These are phyloP conservation scores for Coniferiporia weirii DNA, from an alignment of 1,284 basidiomycete genomes.

Conservation along the genomic window DNA sequence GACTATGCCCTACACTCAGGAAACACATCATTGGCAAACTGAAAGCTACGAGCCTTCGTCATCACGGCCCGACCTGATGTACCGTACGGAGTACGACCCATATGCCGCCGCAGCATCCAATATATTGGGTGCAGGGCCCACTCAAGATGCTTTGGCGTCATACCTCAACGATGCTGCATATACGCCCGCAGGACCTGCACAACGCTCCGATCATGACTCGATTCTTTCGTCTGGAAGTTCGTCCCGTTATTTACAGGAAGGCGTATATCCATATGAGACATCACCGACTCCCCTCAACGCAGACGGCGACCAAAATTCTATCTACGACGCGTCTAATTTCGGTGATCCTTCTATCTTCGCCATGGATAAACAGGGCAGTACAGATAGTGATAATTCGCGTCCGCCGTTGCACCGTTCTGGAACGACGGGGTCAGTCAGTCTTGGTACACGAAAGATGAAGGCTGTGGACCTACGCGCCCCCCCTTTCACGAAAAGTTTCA, in stretches of 20 bases:
- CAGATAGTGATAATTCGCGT: slow-evolving; percentile 30
- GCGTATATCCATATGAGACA: not conserved
- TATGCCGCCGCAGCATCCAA: slow-evolving; percentile 72
- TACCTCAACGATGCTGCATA: not conserved
- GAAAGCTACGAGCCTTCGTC: not conserved
- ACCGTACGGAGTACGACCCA: slow-evolving; percentile 36
- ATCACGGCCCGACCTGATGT: not conserved
- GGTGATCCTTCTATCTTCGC: slow-evolving; percentile 13
- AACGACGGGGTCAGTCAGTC: slow-evolving; percentile 52
- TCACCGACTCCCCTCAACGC: not conserved
- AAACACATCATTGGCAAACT: not conserved
- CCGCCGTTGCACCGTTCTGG: slow-evolving; percentile 50
- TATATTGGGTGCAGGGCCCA: slow-evolving; percentile 57
- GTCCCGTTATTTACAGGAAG: not conserved
- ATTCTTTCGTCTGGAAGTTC: not conserved
- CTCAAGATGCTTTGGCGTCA: slow-evolving; percentile 18
- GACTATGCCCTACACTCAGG: not conserved
- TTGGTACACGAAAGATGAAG: slow-evolving; percentile 67
- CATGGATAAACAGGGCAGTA: slow-evolving; percentile 2
- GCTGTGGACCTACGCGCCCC: slow-evolving; percentile 84
- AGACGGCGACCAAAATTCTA: slow-evolving; percentile 12
- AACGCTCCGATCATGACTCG: not conserved
- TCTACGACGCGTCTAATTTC: slow-evolving; percentile 1
- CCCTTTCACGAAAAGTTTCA: slow-evolving; percentile 93
- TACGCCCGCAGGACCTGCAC: not conserved